A percentile compares a stretch with the other conserved stretches of the same genome.
phyloP scores from a whole-genome alignment of 768 basidiomycete genomes.

The Cytidiella melzeri region DNA sequence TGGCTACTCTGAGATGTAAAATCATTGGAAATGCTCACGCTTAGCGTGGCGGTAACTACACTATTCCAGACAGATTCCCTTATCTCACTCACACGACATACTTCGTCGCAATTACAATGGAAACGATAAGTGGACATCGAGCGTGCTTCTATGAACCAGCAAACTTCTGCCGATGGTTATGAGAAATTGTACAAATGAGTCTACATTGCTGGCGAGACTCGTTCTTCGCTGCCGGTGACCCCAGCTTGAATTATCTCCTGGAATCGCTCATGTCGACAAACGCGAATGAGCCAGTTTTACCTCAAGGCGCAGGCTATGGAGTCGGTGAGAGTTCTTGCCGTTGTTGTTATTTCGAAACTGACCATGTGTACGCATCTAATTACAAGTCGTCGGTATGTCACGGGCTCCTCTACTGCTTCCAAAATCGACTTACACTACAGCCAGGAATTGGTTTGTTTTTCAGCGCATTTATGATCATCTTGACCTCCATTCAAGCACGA shows the following conservation, averaged over 20 bases:
- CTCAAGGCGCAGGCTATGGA: constrained; percentile 83
- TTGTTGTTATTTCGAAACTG: background rate
- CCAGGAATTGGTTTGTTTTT: constrained; percentile 86
- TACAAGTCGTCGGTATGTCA: constrained; percentile 44
- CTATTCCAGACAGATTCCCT: no score
- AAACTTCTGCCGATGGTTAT: no score
- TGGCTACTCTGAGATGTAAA: no score
- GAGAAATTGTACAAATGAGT: no score
- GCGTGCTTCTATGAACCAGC: no score
- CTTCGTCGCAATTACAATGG: no score
- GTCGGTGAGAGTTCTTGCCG: constrained; percentile 42
- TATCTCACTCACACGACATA: no score
- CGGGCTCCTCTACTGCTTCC: background rate
- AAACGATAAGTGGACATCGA: no score
- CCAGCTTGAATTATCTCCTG: background rate
- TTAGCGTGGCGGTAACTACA: no score
- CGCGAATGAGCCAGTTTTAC: constrained; percentile 40
- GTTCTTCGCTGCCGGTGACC: background rate
- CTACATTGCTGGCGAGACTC: no score
- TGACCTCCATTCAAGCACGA: constrained; percentile 77
- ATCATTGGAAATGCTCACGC: no score
- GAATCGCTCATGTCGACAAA: constrained; percentile 17
- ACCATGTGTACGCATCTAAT: background rate
- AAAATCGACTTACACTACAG: background rate
- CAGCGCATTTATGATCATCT: constrained; percentile 68